Evolutionary conservation across 192 early-diverging fungal species (phyloP).

Genomic region (Coemansia sp.): DNA sequence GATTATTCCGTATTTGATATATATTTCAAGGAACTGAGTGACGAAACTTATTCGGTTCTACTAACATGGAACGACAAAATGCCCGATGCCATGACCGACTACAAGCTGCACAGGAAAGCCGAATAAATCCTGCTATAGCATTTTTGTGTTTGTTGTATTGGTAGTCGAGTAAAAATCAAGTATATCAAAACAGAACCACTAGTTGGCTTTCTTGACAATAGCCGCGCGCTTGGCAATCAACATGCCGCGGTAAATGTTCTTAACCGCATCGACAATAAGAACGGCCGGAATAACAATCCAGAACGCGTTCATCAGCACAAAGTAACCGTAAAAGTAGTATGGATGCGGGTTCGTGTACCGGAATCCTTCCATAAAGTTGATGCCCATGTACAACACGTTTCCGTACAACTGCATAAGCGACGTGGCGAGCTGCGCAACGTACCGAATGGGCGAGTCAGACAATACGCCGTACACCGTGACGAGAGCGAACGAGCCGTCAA

Average conservation of each 20-base stretch:
- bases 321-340: conserved; percentile 89
- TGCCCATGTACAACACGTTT: conserved; percentile 78
- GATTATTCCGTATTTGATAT: neutral
- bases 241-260: conserved; percentile 58
- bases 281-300: conserved; percentile 78
- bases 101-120: neutral
- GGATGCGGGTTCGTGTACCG: conserved; percentile 70
- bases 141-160: too few species aligned
- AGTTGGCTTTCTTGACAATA: conserved; percentile 47
- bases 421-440: conserved; percentile 59
- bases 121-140: too few species aligned
- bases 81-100: neutral
- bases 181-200: neutral
- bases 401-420: conserved; percentile 80
- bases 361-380: conserved; percentile 66
- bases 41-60: neutral
- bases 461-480: conserved; percentile 60
- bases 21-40: neutral
- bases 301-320: conserved; percentile 75
- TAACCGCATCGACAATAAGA: conserved; percentile 53
- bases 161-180: neutral
- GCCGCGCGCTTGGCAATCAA: conserved; percentile 53
- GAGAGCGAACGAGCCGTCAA: conserved; percentile 63
- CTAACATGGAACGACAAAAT: neutral
- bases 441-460: conserved; percentile 54